Evolutionary conservation across 1,284 basidiomycete genomes (phyloP).

Genomic region (Melampsora larici-populina): DNA sequence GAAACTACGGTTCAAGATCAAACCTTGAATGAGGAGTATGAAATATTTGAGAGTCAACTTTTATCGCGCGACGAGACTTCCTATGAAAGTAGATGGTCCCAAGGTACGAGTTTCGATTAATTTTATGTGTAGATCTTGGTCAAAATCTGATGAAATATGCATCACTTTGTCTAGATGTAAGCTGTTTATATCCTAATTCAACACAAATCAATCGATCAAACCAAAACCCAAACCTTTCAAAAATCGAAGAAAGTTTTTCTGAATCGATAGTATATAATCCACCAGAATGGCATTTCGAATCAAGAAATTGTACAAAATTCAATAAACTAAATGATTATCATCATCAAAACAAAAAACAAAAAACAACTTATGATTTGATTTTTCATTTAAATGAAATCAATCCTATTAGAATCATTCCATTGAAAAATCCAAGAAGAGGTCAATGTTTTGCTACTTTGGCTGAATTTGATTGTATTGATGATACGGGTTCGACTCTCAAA

Average conservation of each 20-base stretch:
- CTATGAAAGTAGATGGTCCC: neutral
- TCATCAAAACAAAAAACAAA: neutral
- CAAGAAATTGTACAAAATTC: conserved; percentile 18
- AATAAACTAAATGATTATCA: conserved; percentile 1
- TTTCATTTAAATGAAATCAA: conserved; percentile 18
- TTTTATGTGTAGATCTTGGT: neutral
- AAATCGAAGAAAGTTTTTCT: conserved; percentile 3
- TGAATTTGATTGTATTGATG: conserved; percentile 39
- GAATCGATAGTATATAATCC: conserved; percentile 34
- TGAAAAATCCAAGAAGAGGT: conserved; percentile 28
- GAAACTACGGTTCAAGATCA: neutral
- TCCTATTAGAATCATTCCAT: conserved; percentile 9
- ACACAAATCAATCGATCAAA: neutral
- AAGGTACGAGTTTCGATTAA: conserved; percentile 1
- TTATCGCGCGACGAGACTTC: neutral
- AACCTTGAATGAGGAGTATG: neutral
- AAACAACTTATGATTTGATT: neutral
- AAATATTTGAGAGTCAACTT: neutral
- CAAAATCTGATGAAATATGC: neutral
- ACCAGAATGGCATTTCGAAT: conserved; percentile 39
- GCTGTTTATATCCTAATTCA: conserved; percentile 1
- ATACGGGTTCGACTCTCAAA: conserved; percentile 15
- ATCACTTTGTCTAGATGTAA: neutral
- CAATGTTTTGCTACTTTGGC: conserved; percentile 3
- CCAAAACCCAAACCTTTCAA: neutral